Base-by-base conservation (phyloP, 345 rosid species). In the Eucalyptus grandis region DNA sequence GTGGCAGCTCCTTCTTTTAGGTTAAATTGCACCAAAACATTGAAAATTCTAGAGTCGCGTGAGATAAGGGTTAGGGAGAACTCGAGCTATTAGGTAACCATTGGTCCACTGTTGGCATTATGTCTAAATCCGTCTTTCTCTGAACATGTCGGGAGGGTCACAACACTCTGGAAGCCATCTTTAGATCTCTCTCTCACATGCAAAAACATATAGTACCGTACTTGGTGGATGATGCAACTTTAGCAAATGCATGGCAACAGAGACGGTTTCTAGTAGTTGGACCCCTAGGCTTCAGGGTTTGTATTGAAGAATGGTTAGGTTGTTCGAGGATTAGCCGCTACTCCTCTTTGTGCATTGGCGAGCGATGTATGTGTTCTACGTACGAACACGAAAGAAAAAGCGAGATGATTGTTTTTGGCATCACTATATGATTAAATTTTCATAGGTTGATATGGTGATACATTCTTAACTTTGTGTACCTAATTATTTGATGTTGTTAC, bases 391-490 rank as follows among this genome's bases (percentile, higher is more conserved):
- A 54, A 54, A 54, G 11, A 54, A 5, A 24, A 54, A 54, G 27
- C 5, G 27, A 22, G 24, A 54, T 54, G 27, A 54, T 54, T 54
- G 60, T 54, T 54, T 22, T 54, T 54, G 60, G 60, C 60, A 21
- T 19, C 5, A 21, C 5, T 8, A 0, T 22, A 0, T 21, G 12
- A 9, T 22, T 54, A 0, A 0, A 22, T 54, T 54, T 22, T 54
- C 24, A 8, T 21, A 54, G 60, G 60, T 54, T 54, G 60, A 54
- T 54, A 54, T 21, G 26, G 60, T 22, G 11, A 54, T 21, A 9
- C 60, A 54, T 54, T 22, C 60, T 54, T 54, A 24, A 27, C 60
- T 2, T 54, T 22, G 26, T 54, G 60, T 54, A 21, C 60, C 60
- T 54, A 21, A 8, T 34, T 34, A 34, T 34, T 22, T 54, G 60